Evolutionary conservation across 805 yeast species (phyloP).

Genomic region (Martiniozyma abietophila): DNA sequence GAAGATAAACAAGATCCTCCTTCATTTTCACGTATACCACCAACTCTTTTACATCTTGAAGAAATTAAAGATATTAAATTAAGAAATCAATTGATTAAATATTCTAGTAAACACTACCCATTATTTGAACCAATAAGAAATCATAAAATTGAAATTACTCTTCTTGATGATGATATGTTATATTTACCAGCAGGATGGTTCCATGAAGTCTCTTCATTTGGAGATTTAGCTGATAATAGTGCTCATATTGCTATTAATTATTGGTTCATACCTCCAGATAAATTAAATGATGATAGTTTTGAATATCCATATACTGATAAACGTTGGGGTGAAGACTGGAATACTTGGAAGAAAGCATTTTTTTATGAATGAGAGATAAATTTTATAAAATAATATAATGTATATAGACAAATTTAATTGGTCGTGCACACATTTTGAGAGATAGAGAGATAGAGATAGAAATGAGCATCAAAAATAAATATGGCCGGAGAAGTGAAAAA

Average conservation of each 20-base stretch:
- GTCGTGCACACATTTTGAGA: no score
- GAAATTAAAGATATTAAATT: constrained; percentile 32
- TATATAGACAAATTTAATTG: no score
- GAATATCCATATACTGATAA: constrained; percentile 35
- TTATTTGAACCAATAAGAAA: constrained; percentile 24
- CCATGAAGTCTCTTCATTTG: constrained; percentile 67
- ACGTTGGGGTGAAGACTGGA: no score
- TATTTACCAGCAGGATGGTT: constrained; percentile 77
- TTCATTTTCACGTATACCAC: constrained; percentile 57
- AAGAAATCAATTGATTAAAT: constrained; percentile 12
- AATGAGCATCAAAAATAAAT: no score
- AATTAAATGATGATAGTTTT: constrained; percentile 26
- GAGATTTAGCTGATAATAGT: constrained; percentile 30
- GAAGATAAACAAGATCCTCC: constrained; percentile 44
- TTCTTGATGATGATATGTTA: constrained; percentile 57
- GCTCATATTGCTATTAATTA: constrained; percentile 61
- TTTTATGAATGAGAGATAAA: no score
- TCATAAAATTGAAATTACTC: constrained; percentile 34
- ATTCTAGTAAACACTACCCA: constrained; percentile 3
- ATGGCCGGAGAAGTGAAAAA: no score
- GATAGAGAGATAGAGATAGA: no score
- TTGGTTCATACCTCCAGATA: constrained; percentile 73
- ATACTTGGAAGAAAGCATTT: no score
- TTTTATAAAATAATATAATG: no score
- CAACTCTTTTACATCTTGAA: constrained; percentile 50